A percentile compares a stretch with the other conserved stretches of the same genome.
Evolutionary conservation across 2,329 filamentous ascomycete species (phyloP).

Genomic region (Bipolaris zeicola): DNA sequence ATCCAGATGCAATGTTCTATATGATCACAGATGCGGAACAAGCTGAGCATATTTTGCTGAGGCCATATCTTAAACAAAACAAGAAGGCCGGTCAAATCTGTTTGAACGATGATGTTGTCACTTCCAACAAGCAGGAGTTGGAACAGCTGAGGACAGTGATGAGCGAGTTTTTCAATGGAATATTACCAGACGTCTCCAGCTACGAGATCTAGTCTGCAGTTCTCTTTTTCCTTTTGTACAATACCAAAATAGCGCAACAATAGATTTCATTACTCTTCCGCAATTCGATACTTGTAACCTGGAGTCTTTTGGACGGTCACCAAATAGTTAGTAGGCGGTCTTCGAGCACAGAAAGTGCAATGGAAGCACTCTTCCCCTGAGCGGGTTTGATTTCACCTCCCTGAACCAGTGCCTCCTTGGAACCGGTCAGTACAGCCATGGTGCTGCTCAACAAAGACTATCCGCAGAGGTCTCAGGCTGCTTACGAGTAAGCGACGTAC

Average conservation of each 20-base stretch:
- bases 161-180: slow-evolving; percentile 3
- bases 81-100: slow-evolving; percentile 50
- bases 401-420: background rate
- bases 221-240: background rate
- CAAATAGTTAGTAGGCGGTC: background rate
- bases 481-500: background rate
- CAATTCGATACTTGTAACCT: background rate
- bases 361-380: background rate
- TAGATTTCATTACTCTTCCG: background rate
- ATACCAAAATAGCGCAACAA: background rate
- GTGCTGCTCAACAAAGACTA: background rate
- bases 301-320: background rate
- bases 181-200: background rate
- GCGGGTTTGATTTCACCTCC: background rate
- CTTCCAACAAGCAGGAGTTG: slow-evolving; percentile 44
- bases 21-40: slow-evolving; percentile 55
- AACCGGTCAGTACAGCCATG: background rate
- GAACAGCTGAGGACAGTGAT: slow-evolving; percentile 46
- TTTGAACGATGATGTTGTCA: slow-evolving; percentile 53
- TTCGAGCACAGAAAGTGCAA: background rate
- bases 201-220: background rate
- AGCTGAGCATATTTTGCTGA: slow-evolving; percentile 47
- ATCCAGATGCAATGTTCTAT: slow-evolving; percentile 50
- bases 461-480: background rate
- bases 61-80: slow-evolving; percentile 43